A percentile compares a stretch with the other conserved stretches of the same genome.
Evolutionary conservation across 345 rosid species (phyloP).

Genomic region (Lenwebbia sp.): DNA sequence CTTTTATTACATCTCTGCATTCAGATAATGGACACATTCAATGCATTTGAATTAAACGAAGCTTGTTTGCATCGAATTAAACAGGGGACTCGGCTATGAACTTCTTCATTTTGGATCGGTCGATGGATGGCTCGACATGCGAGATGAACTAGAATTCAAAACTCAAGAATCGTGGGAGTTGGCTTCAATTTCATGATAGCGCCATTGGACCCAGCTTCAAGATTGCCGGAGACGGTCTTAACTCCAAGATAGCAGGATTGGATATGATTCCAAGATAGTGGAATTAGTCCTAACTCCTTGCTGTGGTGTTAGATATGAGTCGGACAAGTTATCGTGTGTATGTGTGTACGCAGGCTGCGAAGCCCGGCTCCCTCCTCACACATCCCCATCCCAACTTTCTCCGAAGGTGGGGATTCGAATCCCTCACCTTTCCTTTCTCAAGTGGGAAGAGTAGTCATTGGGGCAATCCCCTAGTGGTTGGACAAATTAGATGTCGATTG

Average conservation of each 20-base stretch:
- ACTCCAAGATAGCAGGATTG: neutral
- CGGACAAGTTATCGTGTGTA: neutral
- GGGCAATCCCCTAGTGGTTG: too few species aligned
- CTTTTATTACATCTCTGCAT: neutral
- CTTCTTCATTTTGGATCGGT: neutral
- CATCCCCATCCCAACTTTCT: too few species aligned
- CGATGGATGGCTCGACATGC: neutral
- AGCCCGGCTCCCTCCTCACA: too few species aligned
- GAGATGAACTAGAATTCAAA: neutral
- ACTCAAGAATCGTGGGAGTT: neutral
- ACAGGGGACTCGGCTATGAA: neutral
- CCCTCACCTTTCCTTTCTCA: too few species aligned
- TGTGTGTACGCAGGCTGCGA: too few species aligned
- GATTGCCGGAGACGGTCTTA: neutral
- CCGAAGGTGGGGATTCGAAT: too few species aligned
- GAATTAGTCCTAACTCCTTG: neutral
- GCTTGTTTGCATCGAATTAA: rapidly evolving
- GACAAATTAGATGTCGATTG: neutral
- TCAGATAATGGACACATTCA: rapidly evolving
- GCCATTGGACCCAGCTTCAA: neutral
- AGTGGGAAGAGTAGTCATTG: too few species aligned
- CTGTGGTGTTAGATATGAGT: neutral
- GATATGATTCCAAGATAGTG: neutral
- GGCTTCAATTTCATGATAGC: neutral
- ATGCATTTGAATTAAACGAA: neutral